A percentile compares a stretch with the other conserved stretches of the same genome.
These are phyloP conservation scores for Apiospora saccharicola DNA, from an alignment of 2,329 filamentous ascomycete species.

Conservation along the genomic window DNA sequence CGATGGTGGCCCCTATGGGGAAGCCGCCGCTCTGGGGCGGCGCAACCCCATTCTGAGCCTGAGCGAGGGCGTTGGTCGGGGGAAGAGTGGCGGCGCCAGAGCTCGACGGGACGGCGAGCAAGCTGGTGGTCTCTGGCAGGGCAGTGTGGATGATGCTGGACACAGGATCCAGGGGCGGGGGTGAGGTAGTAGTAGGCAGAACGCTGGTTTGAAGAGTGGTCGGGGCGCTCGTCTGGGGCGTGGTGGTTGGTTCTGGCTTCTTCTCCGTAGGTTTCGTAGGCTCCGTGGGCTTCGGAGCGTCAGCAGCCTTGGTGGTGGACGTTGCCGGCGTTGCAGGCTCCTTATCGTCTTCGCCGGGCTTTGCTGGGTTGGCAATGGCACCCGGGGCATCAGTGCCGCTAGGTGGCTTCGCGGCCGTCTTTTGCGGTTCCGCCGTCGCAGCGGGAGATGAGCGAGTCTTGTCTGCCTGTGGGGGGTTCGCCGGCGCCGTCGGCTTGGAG, in stretches of 20 bases:
- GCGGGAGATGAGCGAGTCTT: background rate
- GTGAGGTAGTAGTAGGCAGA: background rate
- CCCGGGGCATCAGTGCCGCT: conserved; percentile 13
- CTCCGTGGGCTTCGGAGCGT: background rate
- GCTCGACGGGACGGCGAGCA: background rate
- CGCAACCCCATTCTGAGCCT: conserved; percentile 29
- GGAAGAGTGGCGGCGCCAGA: conserved; percentile 18
- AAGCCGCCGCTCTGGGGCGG: conserved; percentile 30
- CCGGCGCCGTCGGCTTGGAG: background rate
- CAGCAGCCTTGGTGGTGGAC: conserved; percentile 12
- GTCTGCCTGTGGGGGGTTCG: background rate
- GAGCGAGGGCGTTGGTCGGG: conserved; percentile 31
- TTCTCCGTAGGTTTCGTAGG: background rate
- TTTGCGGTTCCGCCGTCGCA: background rate
- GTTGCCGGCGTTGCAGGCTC: background rate
- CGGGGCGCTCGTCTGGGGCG: background rate
- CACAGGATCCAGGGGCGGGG: background rate
- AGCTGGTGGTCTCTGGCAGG: conserved; percentile 3
- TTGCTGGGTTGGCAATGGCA: conserved; percentile 25
- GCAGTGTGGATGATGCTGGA: conserved; percentile 10
- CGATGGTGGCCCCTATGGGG: conserved; percentile 37
- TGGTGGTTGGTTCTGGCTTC: background rate
- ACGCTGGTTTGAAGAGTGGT: conserved; percentile 14
- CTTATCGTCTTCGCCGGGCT: conserved; percentile 21
- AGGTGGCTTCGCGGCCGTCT: conserved; percentile 20